Percentiles rank a stretch among this genome's conserved stretches.
Conservation (phyloP, 352 stramenopile genomes). For the Phytophthora capsici region DNA sequence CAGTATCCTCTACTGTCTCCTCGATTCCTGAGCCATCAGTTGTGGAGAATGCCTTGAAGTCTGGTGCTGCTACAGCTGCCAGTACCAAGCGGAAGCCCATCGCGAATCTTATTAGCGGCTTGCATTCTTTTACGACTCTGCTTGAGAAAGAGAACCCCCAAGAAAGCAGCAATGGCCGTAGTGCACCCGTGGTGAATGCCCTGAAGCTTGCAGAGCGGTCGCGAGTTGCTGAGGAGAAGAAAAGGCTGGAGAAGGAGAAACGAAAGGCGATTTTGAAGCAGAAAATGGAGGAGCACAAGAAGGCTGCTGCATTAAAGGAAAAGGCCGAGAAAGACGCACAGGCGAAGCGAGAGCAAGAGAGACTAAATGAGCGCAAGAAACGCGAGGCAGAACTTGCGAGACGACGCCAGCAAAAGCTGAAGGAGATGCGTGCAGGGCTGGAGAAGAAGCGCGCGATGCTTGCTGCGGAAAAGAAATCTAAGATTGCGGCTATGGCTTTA, state of each 20-base stretch:
- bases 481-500: constrained; percentile 2
- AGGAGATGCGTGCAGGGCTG: constrained; percentile 70
- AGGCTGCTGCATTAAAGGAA: constrained; percentile 72
- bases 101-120: constrained; percentile 69
- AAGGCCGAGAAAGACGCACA: constrained; percentile 73
- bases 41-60: constrained; percentile 31
- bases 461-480: constrained; percentile 51
- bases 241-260: constrained; percentile 63
- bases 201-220: constrained; percentile 78
- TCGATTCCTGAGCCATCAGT: constrained; percentile 53
- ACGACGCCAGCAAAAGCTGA: constrained; percentile 63
- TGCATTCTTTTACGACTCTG: constrained; percentile 80
- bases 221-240: constrained; percentile 73
- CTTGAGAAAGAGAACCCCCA: constrained; percentile 59
- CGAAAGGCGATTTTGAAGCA: constrained; percentile 70
- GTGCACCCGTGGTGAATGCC: constrained; percentile 62
- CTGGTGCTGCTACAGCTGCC: constrained; percentile 7
- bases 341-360: constrained; percentile 71
- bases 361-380: constrained; percentile 75
- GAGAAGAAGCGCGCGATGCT: constrained; percentile 72
- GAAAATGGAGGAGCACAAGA: constrained; percentile 80
- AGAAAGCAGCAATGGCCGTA: constrained; percentile 40
- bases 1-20: constrained; percentile 60
- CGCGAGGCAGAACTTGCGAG: constrained; percentile 68
- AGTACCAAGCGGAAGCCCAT: constrained; percentile 43